Base-by-base conservation (phyloP, 2,329 filamentous ascomycete genomes). In the Zasmidium angulare region DNA sequence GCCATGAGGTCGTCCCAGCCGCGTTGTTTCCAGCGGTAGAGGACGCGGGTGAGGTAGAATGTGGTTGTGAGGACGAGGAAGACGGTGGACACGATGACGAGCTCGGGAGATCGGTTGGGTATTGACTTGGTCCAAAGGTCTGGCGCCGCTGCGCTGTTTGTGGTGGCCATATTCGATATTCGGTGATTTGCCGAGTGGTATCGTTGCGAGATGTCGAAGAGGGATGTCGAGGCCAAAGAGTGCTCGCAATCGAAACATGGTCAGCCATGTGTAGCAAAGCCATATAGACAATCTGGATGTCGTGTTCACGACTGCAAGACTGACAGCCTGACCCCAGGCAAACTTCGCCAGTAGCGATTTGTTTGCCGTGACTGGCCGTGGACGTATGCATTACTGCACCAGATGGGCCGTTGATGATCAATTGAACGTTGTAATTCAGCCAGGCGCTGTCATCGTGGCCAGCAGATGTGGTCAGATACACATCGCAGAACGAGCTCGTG, bases 1-100 rank as follows among this genome's bases (percentile, higher is more conserved):
- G 61, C 60, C 59, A 69, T 64, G 19, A 63, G 31, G 46, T 69
- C 66, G 50, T 69, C 66, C 29, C 56, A 52, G 22, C 65, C 63
- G 31, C 56, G 57, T 51, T 66, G 65, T 17, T 56, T 40, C 52
- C 57, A 59, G 46, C 66, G 63, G 60, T 62, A 68, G 23, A 22
- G 47, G 10, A 67, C 40, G 29, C 67, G 61, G 14, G 58, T 55
- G 46, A 50, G 22, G 55, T 63, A 66, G 56, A 69, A 59, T 12
- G 46, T 29, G 1, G 66, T 67, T 17, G 66, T 60, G 7, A 68
- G 17, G 29, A 63, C 12, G 40, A 68, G 46, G 50, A 69, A 64
- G 50, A 63, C 50, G 11, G 68, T 63, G 6, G 62, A 63, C 3
- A 68, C 52, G 24, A 63, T 59, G 36, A 68, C 46, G 31, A 68